These are phyloP conservation scores for Sorghum bicolor DNA, from an alignment of 176 grass and related monocot species.

Conservation along the genomic window DNA sequence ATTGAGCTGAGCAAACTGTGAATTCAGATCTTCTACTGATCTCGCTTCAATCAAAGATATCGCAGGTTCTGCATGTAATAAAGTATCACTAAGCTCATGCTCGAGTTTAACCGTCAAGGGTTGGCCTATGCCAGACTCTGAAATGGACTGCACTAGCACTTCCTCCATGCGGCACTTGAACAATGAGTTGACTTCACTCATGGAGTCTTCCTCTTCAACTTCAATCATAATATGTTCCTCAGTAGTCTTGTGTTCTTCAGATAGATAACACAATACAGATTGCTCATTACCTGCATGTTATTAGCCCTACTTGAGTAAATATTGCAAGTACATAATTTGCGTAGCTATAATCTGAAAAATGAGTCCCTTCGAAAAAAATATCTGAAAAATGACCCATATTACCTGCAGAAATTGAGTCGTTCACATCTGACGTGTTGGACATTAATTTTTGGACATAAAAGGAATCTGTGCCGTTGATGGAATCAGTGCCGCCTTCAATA, in stretches of 20 bases:
- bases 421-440: background rate
- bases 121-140: slow-evolving; percentile 21
- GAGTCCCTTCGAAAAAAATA: too few species aligned
- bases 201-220: slow-evolving; percentile 3
- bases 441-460: background rate
- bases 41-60: slow-evolving; percentile 3
- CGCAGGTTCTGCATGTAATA: background rate
- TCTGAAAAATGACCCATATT: background rate
- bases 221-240: slow-evolving; percentile 4
- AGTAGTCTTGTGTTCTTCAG: background rate
- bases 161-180: slow-evolving; percentile 45
- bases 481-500: background rate
- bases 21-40: slow-evolving; percentile 24
- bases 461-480: background rate
- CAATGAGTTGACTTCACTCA: slow-evolving; percentile 19
- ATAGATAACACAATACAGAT: background rate
- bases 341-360: background rate
- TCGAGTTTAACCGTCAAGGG: slow-evolving; percentile 22
- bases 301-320: slow-evolving; percentile 16
- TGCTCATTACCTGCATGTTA: slow-evolving; percentile 19
- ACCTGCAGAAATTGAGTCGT: slow-evolving; percentile 32
- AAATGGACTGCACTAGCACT: slow-evolving; percentile 39
- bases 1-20: slow-evolving; percentile 6
- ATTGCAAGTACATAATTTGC: background rate
- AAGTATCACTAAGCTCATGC: background rate